Percentiles rank a stretch among this genome's conserved stretches.
Conservation (phyloP, 2,329 filamentous ascomycete genomes). For the Rutstroemia sp. region DNA sequence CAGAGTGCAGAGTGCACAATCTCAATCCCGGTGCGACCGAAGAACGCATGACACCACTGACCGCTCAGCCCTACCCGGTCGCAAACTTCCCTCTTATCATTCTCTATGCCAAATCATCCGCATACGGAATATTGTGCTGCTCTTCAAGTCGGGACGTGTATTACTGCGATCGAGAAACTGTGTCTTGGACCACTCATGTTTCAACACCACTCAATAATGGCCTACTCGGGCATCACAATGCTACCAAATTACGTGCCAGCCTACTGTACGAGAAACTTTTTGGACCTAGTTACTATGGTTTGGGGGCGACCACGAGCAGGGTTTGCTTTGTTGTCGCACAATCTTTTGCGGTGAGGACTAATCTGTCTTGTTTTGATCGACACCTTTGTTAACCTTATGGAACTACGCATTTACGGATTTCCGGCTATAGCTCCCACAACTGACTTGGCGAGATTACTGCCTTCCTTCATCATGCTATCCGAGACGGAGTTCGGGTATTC, state of each 20-base stretch:
- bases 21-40: conserved; percentile 4
- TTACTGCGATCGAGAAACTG: neutral
- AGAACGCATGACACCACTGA: conserved; percentile 10
- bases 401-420: neutral
- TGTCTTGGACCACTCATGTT: neutral
- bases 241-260: neutral
- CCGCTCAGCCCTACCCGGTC: conserved; percentile 22
- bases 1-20: neutral
- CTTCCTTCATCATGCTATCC: neutral
- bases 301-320: conserved; percentile 2
- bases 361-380: neutral
- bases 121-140: neutral
- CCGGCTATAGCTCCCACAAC: neutral
- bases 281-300: neutral
- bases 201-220: neutral
- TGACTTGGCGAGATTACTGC: neutral
- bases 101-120: conserved; percentile 4
- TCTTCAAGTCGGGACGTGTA: neutral
- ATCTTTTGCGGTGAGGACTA: conserved; percentile 5
- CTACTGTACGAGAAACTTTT: neutral
- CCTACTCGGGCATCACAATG: neutral
- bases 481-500: neutral
- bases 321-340: conserved; percentile 1
- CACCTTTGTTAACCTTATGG: neutral
- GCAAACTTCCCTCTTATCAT: conserved; percentile 1